Conservation (phyloP, 495 filamentous ascomycete species). For the Tricharina praecox region DNA sequence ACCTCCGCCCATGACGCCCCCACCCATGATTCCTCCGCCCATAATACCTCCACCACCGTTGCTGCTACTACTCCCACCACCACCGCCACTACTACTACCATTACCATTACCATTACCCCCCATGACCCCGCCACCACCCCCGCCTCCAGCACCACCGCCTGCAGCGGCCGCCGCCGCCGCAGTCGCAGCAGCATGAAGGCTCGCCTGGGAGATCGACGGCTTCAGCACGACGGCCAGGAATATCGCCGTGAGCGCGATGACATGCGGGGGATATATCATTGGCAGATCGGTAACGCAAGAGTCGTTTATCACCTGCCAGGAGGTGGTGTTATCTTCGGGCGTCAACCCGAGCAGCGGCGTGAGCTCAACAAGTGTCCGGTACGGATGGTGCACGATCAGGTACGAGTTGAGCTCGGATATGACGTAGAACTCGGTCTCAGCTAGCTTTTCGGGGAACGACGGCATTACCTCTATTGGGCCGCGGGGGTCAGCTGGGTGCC, state of each 20-base stretch:
- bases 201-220: constrained; percentile 32
- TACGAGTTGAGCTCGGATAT: constrained; percentile 92
- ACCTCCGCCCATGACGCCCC: too few species aligned
- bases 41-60: too few species aligned
- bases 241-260: constrained; percentile 80
- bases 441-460: constrained; percentile 69
- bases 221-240: constrained; percentile 68
- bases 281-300: constrained; percentile 90
- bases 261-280: constrained; percentile 70
- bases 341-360: constrained; percentile 51
- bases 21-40: too few species aligned
- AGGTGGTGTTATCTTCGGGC: constrained; percentile 59
- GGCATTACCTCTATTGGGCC: constrained; percentile 71
- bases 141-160: constrained; percentile 22
- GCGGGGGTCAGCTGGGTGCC: too few species aligned
- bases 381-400: constrained; percentile 93
- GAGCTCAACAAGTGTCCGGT: constrained; percentile 65
- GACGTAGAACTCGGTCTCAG: constrained; percentile 90
- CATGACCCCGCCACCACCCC: constrained; percentile 9
- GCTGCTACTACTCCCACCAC: constrained; percentile 6
- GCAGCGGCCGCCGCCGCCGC: constrained; percentile 30
- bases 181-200: constrained; percentile 24
- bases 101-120: constrained; percentile 5
- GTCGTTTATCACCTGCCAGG: constrained; percentile 86
- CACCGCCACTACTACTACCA: constrained; percentile 17